phyloP scores from a whole-genome alignment of 164 flowering plant species.

The Warburgia ugandensis region DNA sequence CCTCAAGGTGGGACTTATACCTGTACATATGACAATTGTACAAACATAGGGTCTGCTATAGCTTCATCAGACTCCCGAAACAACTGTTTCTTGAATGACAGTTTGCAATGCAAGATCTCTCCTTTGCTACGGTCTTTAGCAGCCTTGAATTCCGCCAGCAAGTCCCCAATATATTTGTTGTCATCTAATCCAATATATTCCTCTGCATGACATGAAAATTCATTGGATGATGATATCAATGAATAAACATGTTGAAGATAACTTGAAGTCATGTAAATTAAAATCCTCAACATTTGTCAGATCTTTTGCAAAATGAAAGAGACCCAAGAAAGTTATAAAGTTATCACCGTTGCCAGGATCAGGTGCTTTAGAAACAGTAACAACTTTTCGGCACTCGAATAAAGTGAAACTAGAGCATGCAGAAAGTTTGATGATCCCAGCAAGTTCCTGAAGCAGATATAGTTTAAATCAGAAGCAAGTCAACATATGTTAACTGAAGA shows the following conservation, averaged over 20 bases:
- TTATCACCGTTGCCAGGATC: constrained; percentile 78
- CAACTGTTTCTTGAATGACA: constrained; percentile 76
- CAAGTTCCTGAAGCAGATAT: constrained; percentile 73
- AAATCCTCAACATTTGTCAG: too few relatives aligned
- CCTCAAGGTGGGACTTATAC: constrained; percentile 32
- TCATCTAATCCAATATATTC: constrained; percentile 94
- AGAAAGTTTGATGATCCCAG: constrained; percentile 82
- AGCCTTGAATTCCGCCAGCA: constrained; percentile 88
- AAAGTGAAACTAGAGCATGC: constrained; percentile 88
- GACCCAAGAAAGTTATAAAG: too few relatives aligned
- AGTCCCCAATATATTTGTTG: constrained; percentile 91
- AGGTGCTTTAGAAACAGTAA: constrained; percentile 71
- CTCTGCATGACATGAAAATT: constrained; percentile 37
- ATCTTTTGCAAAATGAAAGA: too few relatives aligned
- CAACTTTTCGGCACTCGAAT: constrained; percentile 92
- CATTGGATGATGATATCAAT: constrained; percentile 8
- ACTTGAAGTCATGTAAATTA: too few relatives aligned
- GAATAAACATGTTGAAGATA: too few relatives aligned
- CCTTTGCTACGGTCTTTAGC: constrained; percentile 92
- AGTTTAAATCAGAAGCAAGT: too few relatives aligned
- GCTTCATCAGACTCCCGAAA: constrained; percentile 99
- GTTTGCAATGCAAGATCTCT: constrained; percentile 90
- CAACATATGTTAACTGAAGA: too few relatives aligned
- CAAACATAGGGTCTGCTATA: constrained; percentile 85
- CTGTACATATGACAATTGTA: constrained; percentile 91